Evolutionary conservation across 345 rosid genomes (phyloP).

Genomic region (Fremontodendron californicum): DNA sequence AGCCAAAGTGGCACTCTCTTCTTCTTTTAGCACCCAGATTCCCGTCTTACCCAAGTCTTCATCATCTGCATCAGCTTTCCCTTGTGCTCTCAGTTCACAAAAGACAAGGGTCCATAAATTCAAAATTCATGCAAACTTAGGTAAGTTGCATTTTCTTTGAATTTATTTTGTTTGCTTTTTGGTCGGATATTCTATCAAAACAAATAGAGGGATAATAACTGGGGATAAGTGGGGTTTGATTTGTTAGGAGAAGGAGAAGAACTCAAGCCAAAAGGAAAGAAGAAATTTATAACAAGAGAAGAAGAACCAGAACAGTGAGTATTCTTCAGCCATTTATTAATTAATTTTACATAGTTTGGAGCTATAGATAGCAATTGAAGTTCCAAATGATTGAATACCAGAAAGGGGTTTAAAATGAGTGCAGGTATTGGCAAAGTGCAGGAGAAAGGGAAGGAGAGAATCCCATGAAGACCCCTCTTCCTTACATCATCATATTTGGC

Average conservation of each 20-base stretch:
- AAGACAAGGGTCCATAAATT: slow-evolving; percentile 29
- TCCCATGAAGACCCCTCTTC: slow-evolving; percentile 90
- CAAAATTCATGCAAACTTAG: slow-evolving; percentile 54
- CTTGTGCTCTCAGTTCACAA: neutral
- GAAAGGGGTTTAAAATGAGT: slow-evolving; percentile 12
- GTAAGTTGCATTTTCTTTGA: slow-evolving; percentile 28
- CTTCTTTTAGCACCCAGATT: neutral
- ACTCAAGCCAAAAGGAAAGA: slow-evolving; percentile 65
- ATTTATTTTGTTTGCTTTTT: neutral
- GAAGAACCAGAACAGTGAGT: slow-evolving; percentile 84
- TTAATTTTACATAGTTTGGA: neutral
- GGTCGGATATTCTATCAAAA: neutral
- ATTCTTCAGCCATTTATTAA: neutral
- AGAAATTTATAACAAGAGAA: slow-evolving; percentile 82
- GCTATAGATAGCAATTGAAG: neutral
- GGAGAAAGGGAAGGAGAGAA: slow-evolving; percentile 95
- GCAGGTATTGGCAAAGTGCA: slow-evolving; percentile 88
- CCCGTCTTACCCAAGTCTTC: slow-evolving; percentile 4
- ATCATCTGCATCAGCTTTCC: slow-evolving; percentile 4
- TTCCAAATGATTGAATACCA: neutral
- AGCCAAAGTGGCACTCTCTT: neutral
- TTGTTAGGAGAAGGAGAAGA: slow-evolving; percentile 64
- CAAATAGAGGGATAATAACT: neutral
- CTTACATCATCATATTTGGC: slow-evolving; percentile 82
- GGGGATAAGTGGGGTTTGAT: slow-evolving; percentile 6